Evolutionary conservation across 1,284 basidiomycete genomes (phyloP), one percentile per base, ranked within the genome.

Genomic region (Melampsora larici-populina): DNA sequence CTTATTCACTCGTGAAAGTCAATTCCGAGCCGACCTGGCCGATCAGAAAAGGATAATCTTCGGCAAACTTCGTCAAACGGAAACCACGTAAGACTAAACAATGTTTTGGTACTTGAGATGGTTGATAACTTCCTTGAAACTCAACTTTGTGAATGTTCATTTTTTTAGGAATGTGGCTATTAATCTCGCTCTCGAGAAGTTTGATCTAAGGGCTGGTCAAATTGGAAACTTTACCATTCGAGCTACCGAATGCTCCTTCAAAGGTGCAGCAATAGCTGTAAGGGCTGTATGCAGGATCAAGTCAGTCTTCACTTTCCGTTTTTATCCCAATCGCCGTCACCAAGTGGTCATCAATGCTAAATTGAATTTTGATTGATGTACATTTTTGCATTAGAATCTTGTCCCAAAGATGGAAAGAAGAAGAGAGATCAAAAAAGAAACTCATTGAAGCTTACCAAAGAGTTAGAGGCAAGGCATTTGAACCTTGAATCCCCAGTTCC

Each of bases 1-100:
- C 66, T 93, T 93, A 82, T 95, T 91, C 84, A 91, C 89, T 0
- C 88, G 96, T 46, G 96, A 99, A 85, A 89, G 90, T 29, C 87
- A 88, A 0, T 88, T 96, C 85, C 88, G 95, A n/a, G 87, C 87
- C 75, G 90, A 91, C 80, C 86, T 98, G 64, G 86, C 88, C 4
- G 90, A 93, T 82, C 96, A 98, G 85, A 99, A 99, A 83, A 86
- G 36, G 24, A 33, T 78, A 17, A 55, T 78, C n/a, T 70, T 78
- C 29, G 13, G 43, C 1, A 78, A 67, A 49, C 64, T 71, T 36
- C 43, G 46, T 29, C 18, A 63, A 29, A 78, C 69, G 51, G 69
- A 78, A 55, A 71, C 58, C 40, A 70, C 46, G 76, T 78, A n/a
- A 51, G 69, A 43, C 29, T n/a, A 18, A 60, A 24, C 29, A 1